Evolutionary conservation across 805 yeast genomes (phyloP), one percentile per base, ranked within the genome.

Genomic region (Wickerhamiella azyma): DNA sequence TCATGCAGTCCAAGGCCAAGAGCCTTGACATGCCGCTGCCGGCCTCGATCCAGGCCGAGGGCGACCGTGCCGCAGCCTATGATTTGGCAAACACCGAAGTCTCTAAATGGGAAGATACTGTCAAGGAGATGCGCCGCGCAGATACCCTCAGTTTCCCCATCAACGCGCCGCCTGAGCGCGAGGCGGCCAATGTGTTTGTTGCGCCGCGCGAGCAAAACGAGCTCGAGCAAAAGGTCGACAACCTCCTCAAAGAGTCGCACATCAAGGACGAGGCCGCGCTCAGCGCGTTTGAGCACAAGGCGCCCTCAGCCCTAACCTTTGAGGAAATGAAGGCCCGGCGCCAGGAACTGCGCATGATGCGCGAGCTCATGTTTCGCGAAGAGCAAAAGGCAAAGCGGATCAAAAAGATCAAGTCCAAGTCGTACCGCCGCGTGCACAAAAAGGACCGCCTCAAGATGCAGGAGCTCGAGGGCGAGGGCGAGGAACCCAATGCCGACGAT

Each of bases 311-410:
- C 57, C 65, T 89, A 62, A 72, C 92, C 0, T 74, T 79, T 24
- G 94, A 82, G 50, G 97, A 92, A 43, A 65, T 89, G 66, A 66
- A 68, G 46, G 76, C 78, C 59, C 72, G 94, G 49, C 80, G 92
- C 7, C 75, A 76, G 49, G 95, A 89, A 64, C 70, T 89, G 54
- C 75, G 97, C 54, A 65, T 82, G 58, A 85, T 86, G 96, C 75
- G 98, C 52, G 98, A 92, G 60, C 73, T 89, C 52, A 85, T 89
- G 95, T 92, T 86, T 67, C 74, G 97, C 56, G 96, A 89, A 57
- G 96, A 89, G 66, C 75, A 79, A 59, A 80, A 84, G 58, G 88
- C 97, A 9, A 86, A 76, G 63, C 75, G 98, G 55, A 72, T 92
- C 57, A 89, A 89, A 68, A 92, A 89, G 67, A 92, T 92, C 63